Percentiles rank a stretch among this genome's conserved stretches.
Evolutionary conservation across 2,329 filamentous ascomycete species (phyloP).

Genomic region (Trichoderma sp.): DNA sequence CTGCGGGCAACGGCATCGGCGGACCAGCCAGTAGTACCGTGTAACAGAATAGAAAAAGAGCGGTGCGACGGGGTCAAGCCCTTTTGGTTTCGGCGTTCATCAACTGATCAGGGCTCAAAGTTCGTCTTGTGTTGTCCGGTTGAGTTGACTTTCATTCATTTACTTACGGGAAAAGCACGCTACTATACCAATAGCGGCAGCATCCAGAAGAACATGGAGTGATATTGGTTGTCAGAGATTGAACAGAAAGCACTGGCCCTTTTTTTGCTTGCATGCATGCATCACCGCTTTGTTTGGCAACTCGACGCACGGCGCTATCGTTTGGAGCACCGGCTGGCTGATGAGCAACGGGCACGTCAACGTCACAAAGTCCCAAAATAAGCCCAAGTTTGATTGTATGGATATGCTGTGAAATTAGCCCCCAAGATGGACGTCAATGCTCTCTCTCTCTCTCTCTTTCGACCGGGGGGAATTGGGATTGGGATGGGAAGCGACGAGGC

Average conservation of each 20-base stretch:
- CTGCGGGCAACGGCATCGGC: conserved; percentile 15
- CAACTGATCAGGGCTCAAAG: no score
- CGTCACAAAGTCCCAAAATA: conserved; percentile 8
- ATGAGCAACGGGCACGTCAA: not conserved
- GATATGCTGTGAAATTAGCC: conserved; percentile 5
- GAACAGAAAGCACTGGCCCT: not conserved
- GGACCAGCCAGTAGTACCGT: not conserved
- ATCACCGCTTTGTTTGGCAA: not conserved
- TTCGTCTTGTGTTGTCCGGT: no score
- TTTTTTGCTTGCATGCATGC: not conserved
- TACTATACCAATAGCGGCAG: not conserved
- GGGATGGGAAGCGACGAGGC: no score
- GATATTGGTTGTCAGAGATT: not conserved
- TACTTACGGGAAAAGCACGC: not conserved
- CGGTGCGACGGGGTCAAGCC: not conserved
- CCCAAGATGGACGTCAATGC: conserved; percentile 18
- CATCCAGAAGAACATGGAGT: not conserved
- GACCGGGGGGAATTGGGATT: not conserved
- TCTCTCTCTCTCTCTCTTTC: not conserved
- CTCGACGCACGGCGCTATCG: not conserved
- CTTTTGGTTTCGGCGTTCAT: not conserved
- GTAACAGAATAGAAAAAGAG: not conserved
- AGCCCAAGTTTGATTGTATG: not conserved
- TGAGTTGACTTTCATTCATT: not conserved
- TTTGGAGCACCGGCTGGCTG: conserved; percentile 1